Base-by-base conservation (phyloP, 2,329 filamentous ascomycete species). In the Fusarium nisikadoi region DNA sequence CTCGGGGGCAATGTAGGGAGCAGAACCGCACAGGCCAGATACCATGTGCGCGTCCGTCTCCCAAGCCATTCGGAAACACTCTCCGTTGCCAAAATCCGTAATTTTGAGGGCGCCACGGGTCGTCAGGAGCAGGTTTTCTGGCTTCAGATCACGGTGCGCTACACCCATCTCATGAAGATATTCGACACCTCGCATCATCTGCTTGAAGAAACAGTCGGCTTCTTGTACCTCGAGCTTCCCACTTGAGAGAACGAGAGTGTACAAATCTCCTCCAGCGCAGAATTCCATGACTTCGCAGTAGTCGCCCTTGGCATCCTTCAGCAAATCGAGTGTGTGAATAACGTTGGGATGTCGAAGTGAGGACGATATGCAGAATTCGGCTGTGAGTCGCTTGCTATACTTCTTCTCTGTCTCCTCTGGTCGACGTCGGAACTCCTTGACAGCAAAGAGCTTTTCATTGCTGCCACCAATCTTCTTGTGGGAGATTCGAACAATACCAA, bases 231-330 rank as follows among this genome's bases (percentile, higher is more conserved):
- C 95, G 25, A 99, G 90, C 82, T 97, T 97, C 65, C 94, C 94
- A 41, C 94, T 94, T 11, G 96, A 91, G 35, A 98, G 89, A 25
- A 99, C 93, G 9, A 99, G 88, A 0, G 94, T 98, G 82, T 98
- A 98, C 29, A 99, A 86, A 80, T 99, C 96, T 65, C 96, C 96
- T 68, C 96, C 96, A 41, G 95, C 95, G 80, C 96, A 99, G 80
- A 96, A 99, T 83, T 99, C 96, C 96, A 99, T 99, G 57, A 99
- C 96, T 81, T 99, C 96, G 82, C 96, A 99, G 82, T 96, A 98
- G 80, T 97, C 94, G 67, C 96, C 96, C 84, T 98, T 98, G 76
- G 95, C 91, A 79, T 99, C 96, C 82, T 98, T 94, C 43, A 99
- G 88, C 16, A 99, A 88, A 80, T 99, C 96, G 58, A 99, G 89